phyloP scores from a whole-genome alignment of 1,284 basidiomycete species.

The Papiliotrema nemorosa region DNA sequence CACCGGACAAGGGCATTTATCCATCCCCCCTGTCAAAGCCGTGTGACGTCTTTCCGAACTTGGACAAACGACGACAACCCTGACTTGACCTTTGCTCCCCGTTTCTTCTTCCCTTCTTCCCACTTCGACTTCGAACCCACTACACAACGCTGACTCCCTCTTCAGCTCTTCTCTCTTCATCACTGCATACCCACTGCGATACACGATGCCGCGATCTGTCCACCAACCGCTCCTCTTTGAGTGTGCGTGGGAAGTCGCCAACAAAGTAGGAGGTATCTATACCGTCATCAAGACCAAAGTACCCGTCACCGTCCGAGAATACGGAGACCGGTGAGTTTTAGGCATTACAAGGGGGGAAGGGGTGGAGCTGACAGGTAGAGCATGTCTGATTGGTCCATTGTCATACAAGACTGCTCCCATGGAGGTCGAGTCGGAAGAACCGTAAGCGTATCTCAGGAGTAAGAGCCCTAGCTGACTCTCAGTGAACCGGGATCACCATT shows the following conservation, averaged over 20 bases:
- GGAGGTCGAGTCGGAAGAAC: slow-evolving; percentile 91
- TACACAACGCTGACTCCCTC: background rate
- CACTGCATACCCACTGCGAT: background rate
- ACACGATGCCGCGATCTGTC: slow-evolving; percentile 60
- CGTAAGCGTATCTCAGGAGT: slow-evolving; percentile 1
- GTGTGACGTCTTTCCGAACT: too few relatives aligned
- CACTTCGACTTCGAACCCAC: background rate
- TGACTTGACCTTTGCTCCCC: too few relatives aligned
- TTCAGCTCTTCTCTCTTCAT: background rate
- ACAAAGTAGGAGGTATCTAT: slow-evolving; percentile 98
- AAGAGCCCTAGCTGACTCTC: background rate
- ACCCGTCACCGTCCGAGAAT: slow-evolving; percentile 92
- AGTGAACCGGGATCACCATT: slow-evolving; percentile 57
- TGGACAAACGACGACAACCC: too few relatives aligned
- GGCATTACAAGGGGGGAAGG: background rate
- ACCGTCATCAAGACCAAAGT: slow-evolving; percentile 99
- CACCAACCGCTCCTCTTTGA: slow-evolving; percentile 78
- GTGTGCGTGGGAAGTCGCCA: slow-evolving; percentile 90
- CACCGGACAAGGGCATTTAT: too few relatives aligned
- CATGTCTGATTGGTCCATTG: slow-evolving; percentile 78
- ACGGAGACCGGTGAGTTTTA: slow-evolving; percentile 51
- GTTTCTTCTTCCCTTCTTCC: background rate
- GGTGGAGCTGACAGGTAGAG: slow-evolving; percentile 10
- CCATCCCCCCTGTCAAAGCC: too few relatives aligned
- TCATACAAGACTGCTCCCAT: slow-evolving; percentile 97